Conservation (phyloP, 495 filamentous ascomycete genomes). For the Talaromyces borbonicus region DNA sequence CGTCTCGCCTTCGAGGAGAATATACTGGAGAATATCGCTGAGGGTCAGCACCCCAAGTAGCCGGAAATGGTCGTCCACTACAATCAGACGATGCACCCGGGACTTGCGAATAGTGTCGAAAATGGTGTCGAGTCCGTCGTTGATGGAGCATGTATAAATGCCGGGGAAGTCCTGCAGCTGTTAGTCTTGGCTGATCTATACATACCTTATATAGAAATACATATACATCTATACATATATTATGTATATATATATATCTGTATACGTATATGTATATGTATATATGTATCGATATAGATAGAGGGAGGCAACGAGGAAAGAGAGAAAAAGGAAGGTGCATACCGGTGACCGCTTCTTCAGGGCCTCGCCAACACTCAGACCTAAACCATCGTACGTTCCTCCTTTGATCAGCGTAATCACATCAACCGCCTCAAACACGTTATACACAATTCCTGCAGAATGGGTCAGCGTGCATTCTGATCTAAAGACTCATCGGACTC, state of each 20-base stretch:
- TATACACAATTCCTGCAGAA: slow-evolving; percentile 60
- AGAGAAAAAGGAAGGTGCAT: slow-evolving; percentile 16
- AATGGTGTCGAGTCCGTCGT: slow-evolving; percentile 88
- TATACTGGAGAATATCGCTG: slow-evolving; percentile 94
- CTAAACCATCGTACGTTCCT: slow-evolving; percentile 82
- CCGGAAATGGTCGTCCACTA: slow-evolving; percentile 79
- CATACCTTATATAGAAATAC: no score
- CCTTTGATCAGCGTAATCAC: slow-evolving; percentile 94
- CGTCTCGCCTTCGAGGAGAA: slow-evolving; percentile 76
- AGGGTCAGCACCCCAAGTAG: slow-evolving; percentile 86
- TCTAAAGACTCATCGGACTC: no score
- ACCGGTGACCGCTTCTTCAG: slow-evolving; percentile 76
- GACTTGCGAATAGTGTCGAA: slow-evolving; percentile 96
- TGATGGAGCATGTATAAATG: slow-evolving; percentile 88
- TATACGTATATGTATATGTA: no score
- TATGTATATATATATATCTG: no score
- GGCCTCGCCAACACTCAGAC: slow-evolving; percentile 80
- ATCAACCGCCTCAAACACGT: slow-evolving; percentile 97
- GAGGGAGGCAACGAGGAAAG: no score
- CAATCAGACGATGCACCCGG: slow-evolving; percentile 82
- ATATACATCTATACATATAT: no score
- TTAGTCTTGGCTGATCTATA: not conserved
- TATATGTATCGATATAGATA: no score
- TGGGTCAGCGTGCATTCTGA: not conserved
- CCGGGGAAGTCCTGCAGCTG: slow-evolving; percentile 71